Evolutionary conservation across 805 yeast species (phyloP), one percentile per base, ranked within the genome.

Genomic region (Cyberlindnera saturnus): DNA sequence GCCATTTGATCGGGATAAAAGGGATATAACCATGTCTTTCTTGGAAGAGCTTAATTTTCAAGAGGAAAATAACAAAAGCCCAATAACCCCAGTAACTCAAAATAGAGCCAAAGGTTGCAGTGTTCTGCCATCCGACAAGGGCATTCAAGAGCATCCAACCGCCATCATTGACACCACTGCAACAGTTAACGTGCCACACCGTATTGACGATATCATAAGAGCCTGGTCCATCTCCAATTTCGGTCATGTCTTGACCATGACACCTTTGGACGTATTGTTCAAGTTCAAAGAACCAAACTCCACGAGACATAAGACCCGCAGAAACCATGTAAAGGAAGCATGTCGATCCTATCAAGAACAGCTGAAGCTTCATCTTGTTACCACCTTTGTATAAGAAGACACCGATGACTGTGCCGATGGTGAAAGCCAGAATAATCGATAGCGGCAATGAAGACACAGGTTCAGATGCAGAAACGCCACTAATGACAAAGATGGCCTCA

Each of bases 121-220:
- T 80, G 61, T 89, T 89, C 19, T 90, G 87, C 97, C 97, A 89
- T 3, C 97, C 97, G 43, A 89, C 73, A 7, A 89, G 67, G 1
- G 96, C 96, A 38, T 88, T 88, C 55, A 86, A 71, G 36, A 89
- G 71, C 95, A 89, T 88, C 95, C 95, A 89, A 30, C 84, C 82
- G 13, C 95, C 96, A 56, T 89, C 97, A 15, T 77, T 84, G 49
- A 86, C 81, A 26, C 96, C 95, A 61, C 88, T 87, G 65, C 97
- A 89, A 62, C 96, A 88, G 65, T 89, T 87, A 26, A 89, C 96
- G 62, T 89, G 97, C 97, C 97, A 89, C 2, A 89, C 81, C 9
- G 90, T 78, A 36, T 72, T 75, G 16, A 76, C 52, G 30, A 88
- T 81, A 57, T 89, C 96, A 59, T 89, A 89, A 0, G 95, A 84